phyloP scores from a whole-genome alignment of 371 early-diverging fungal species.

The Globomyces sp. region DNA sequence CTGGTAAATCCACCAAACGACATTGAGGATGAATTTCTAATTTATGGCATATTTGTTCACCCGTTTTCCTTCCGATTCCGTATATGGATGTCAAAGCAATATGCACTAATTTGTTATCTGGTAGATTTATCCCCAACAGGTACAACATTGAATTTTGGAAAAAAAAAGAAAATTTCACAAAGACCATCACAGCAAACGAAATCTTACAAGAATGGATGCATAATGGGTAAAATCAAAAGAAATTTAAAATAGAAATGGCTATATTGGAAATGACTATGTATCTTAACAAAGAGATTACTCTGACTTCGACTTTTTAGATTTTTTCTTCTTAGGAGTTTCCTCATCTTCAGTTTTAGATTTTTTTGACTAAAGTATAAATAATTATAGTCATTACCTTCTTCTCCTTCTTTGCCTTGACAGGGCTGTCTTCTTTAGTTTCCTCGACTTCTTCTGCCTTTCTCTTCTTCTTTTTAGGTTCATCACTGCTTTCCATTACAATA shows the following conservation, averaged over 20 bases:
- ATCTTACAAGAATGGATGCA: neutral
- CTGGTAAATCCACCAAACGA: conserved; percentile 81
- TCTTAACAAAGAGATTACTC: conserved; percentile 42
- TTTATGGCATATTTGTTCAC: conserved; percentile 70
- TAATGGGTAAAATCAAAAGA: neutral
- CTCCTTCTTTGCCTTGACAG: conserved; percentile 22
- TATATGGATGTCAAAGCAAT: conserved; percentile 84
- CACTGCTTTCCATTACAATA: conserved; percentile 16
- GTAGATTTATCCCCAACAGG: conserved; percentile 90
- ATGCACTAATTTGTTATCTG: conserved; percentile 79
- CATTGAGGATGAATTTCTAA: conserved; percentile 71
- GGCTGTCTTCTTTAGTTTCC: conserved; percentile 27
- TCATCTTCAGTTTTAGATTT: conserved; percentile 22
- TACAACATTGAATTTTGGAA: conserved; percentile 63
- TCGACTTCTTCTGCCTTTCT: conserved; percentile 33
- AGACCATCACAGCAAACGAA: neutral
- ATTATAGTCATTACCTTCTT: conserved; percentile 25
- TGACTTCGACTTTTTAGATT: conserved; percentile 34
- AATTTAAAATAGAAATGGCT: neutral
- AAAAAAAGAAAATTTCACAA: neutral
- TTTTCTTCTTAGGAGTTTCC: conserved; percentile 30
- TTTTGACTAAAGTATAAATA: neutral
- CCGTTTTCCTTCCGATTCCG: conserved; percentile 84
- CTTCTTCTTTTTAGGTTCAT: conserved; percentile 18
- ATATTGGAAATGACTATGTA: conserved; percentile 35